Percentiles rank a stretch among this genome's conserved stretches.
These are phyloP conservation scores for Breviolum minutum DNA, from an alignment of 73 alveolate genomes.

Conservation along the genomic window DNA sequence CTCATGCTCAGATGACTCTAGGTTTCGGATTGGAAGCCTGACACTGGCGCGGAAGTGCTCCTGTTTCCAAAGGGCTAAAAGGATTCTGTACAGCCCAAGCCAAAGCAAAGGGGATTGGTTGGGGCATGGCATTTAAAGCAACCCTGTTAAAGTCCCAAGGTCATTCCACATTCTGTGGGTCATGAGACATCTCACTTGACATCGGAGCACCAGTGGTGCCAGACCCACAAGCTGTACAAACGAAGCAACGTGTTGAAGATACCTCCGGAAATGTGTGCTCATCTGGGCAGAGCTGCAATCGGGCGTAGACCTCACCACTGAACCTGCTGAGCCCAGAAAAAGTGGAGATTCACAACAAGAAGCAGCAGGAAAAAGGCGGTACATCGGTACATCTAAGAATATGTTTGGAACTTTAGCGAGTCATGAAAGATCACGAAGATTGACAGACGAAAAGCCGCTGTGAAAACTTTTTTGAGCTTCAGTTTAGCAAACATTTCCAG, in stretches of 20 bases:
- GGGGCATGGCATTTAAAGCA: no score
- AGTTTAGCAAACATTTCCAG: no score
- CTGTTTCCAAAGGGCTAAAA: no score
- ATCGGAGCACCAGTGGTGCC: no score
- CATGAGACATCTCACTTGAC: no score
- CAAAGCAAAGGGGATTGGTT: no score
- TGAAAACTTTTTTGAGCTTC: not conserved
- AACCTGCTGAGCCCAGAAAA: not conserved
- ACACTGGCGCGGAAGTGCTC: no score
- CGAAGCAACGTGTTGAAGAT: not conserved
- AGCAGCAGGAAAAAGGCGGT: not conserved
- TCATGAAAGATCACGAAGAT: not conserved
- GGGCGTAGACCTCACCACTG: conserved; percentile 11
- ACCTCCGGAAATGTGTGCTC: not conserved
- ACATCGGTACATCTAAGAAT: not conserved
- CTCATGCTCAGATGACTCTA: no score
- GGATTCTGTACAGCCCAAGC: no score
- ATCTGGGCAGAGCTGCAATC: not conserved
- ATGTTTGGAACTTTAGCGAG: not conserved
- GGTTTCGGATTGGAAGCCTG: no score
- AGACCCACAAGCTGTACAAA: conserved; percentile 41
- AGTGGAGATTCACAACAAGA: not conserved
- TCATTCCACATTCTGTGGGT: no score
- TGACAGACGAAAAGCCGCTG: not conserved
- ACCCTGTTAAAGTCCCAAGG: no score